Base-by-base conservation (phyloP, 768 basidiomycete genomes). In the Podaxis sp. region DNA sequence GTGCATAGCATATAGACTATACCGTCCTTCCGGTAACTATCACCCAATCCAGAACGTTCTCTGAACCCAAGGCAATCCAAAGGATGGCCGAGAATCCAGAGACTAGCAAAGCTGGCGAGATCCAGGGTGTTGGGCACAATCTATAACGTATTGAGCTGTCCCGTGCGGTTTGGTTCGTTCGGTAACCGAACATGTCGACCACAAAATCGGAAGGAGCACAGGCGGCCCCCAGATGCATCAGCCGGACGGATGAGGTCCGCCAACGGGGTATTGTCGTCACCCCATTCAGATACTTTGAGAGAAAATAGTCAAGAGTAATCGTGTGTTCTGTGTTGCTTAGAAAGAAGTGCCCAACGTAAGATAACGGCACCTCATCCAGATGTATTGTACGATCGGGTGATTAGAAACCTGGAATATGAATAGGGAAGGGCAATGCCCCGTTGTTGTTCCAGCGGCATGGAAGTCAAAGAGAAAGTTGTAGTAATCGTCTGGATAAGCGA, bases 291-390 rank as follows among this genome's bases (percentile, higher is more conserved):
- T 23, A 2, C 32, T 25, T n/a, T 46, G 47, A 57, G 55, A 57
- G 18, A 48, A 50, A 50, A 16, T 28, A 37, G 21, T 5, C 32
- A 57, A 38, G 27, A 28, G 23, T 28, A 44, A 27, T 27, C 11
- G 3, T 47, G 55, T 9, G 27, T 57, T 57, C 35, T 38, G 56
- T 36, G 13, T 35, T 25, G 23, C 37, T 44, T 42, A 37, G 21
- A 48, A 57, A 50, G 46, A 57, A 37, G 46, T n/a, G 35, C 16
- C 32, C 47, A 57, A 57, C 47, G 47, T 48, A 57, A 36, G 47
- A 14, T 57, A 50, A 57, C 56, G 18, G 47, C 35, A 57, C 47
- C 2, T 32, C n/a, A 11, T 32, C 16, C 32, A 21, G 2, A 27
- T 38, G 18, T 7, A 36, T 25, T 46, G 13, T 18, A 32, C 21